Conservation (phyloP, 805 yeast species). For the Candida quercuum region DNA sequence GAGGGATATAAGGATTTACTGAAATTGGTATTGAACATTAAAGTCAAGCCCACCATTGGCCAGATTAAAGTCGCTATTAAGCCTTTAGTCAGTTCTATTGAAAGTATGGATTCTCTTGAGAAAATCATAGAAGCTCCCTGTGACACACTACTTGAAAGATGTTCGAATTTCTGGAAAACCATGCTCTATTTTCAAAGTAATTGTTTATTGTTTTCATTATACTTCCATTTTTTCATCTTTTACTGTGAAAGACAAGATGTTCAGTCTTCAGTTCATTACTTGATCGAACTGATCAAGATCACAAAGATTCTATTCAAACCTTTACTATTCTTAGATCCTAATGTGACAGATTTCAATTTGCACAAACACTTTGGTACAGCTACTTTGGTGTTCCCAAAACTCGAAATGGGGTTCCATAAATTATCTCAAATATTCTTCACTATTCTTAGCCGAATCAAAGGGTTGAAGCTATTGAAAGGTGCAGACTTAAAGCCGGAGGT, state of each 20-base stretch:
- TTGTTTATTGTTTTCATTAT: neutral
- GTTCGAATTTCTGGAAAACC: neutral
- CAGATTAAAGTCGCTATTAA: neutral
- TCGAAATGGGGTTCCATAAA: conserved; percentile 1
- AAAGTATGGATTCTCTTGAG: neutral
- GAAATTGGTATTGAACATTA: neutral
- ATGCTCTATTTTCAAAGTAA: neutral
- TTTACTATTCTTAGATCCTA: neutral
- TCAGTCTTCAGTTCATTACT: neutral
- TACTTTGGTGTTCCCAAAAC: neutral
- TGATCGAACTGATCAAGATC: neutral
- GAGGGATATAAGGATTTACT: neutral
- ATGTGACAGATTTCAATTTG: neutral
- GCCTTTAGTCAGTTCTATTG: neutral
- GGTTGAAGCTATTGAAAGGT: neutral
- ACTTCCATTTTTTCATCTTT: conserved; percentile 1
- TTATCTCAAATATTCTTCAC: neutral
- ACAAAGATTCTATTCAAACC: neutral
- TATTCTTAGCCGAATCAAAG: conserved; percentile 1
- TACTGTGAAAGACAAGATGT: neutral
- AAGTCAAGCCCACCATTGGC: neutral
- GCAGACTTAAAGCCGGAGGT: neutral
- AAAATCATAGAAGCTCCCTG: neutral
- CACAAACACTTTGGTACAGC: neutral
- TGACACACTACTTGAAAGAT: neutral